A percentile compares a stretch with the other conserved stretches of the same genome.
Conservation (phyloP, 2,329 filamentous ascomycete genomes). For the Dactylellina haptotyla region DNA sequence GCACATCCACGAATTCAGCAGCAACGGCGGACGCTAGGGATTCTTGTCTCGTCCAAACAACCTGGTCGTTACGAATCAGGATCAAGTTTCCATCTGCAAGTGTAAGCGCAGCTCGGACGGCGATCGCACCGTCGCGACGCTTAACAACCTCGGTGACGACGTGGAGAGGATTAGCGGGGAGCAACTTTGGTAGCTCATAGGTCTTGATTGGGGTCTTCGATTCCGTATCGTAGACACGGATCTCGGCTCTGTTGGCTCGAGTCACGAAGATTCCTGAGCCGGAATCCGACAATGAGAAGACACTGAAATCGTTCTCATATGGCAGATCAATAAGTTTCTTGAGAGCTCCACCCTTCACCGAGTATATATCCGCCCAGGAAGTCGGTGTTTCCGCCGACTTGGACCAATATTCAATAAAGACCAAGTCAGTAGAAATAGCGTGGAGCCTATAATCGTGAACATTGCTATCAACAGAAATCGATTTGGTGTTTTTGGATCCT, state of each 20-base stretch:
- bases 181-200: conserved; percentile 56
- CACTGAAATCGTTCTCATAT: conserved; percentile 77
- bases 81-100: conserved; percentile 78
- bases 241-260: conserved; percentile 75
- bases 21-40: conserved; percentile 81
- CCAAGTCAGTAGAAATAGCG: conserved; percentile 24
- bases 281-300: conserved; percentile 80
- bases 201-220: conserved; percentile 29
- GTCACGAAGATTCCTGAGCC: conserved; percentile 88
- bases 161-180: conserved; percentile 68
- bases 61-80: conserved; percentile 81
- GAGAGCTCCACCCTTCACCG: conserved; percentile 76
- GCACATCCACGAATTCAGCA: conserved; percentile 80
- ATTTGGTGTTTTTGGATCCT: conserved; percentile 65
- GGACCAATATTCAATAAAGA: conserved; percentile 48
- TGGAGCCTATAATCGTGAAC: conserved; percentile 42
- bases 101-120: conserved; percentile 78
- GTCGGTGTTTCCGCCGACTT: conserved; percentile 25
- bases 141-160: conserved; percentile 84
- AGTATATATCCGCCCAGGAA: conserved; percentile 82
- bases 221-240: conserved; percentile 62
- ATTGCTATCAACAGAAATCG: conserved; percentile 20
- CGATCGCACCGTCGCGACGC: conserved; percentile 73
- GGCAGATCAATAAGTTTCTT: conserved; percentile 68
- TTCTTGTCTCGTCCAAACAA: conserved; percentile 83